Percentiles rank a stretch among this genome's conserved stretches.
phyloP scores from a whole-genome alignment of 2,329 filamentous ascomycete species.

The Exophiala alcalophila region DNA sequence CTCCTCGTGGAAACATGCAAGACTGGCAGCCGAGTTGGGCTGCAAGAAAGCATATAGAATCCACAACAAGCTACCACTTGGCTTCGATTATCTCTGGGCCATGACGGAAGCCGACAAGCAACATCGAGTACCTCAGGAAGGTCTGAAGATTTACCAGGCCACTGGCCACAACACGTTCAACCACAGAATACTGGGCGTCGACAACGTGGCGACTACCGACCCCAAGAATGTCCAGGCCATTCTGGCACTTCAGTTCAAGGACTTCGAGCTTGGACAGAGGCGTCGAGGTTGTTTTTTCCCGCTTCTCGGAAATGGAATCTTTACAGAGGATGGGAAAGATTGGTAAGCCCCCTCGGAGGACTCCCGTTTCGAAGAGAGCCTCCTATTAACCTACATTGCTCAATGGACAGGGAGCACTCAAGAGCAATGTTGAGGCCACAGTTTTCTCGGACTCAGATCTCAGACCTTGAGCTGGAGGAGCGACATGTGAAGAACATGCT shows the following conservation, averaged over 20 bases:
- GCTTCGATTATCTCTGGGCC: no score
- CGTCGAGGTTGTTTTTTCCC: background rate
- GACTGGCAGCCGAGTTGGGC: no score
- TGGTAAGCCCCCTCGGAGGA: slow-evolving; percentile 32
- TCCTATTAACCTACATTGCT: background rate
- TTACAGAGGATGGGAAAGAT: slow-evolving; percentile 46
- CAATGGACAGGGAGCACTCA: slow-evolving; percentile 38
- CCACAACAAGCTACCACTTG: no score
- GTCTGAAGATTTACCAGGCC: background rate
- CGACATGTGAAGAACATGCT: slow-evolving; percentile 38
- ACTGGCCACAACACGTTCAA: background rate
- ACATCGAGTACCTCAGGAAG: background rate
- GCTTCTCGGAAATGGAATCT: slow-evolving; percentile 34
- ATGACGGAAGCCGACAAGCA: slow-evolving; percentile 1
- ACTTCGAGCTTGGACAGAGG: slow-evolving; percentile 72
- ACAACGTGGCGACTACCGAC: background rate
- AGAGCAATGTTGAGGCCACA: slow-evolving; percentile 46
- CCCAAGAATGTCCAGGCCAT: slow-evolving; percentile 50
- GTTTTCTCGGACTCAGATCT: slow-evolving; percentile 51
- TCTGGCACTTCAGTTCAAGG: slow-evolving; percentile 74
- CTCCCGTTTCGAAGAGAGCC: background rate
- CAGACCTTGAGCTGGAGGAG: slow-evolving; percentile 57
- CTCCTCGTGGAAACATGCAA: no score
- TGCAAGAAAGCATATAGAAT: no score
- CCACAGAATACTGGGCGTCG: background rate